Evolutionary conservation across 208 protist species (phyloP), one percentile per base, ranked within the genome.

Genomic region (Crithidia fasciculata): DNA sequence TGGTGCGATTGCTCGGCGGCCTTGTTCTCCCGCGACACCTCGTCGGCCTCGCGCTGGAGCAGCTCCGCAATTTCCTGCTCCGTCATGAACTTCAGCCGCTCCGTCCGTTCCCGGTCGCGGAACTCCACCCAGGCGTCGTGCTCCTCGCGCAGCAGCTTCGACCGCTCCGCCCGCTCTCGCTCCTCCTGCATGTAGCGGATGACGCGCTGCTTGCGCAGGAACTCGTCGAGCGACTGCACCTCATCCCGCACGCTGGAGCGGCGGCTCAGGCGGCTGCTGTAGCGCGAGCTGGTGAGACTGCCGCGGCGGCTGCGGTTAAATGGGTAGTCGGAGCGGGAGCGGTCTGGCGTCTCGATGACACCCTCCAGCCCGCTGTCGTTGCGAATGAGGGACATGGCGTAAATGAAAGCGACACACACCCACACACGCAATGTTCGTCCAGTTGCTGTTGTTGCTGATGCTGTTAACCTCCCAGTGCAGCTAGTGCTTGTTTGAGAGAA

Each of bases 111-210:
- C 18, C 73, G 69, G 15, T 82, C 69, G 40, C 87, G 86, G 67
- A 95, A 85, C 62, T 81, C 79, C 13, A 93, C 67, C 87, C 88
- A 95, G 47, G 69, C 79, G 53, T 91, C 82, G 69, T 95, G 91
- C 68, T 95, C 86, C 53, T 92, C 81, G 8, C 88, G 83, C 71
- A 89, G 81, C 62, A 95, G 62, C 65, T 81, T 83, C 13, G 88
- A 80, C 41, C 91, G 88, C 44, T 72, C 81, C 3, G 81, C 86
- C 18, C 88, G 88, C 76, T 95, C 91, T 0, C 86, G 83, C 69
- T 95, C 91, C 64, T 91, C 87, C 71, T 93, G 82, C 88, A 95
- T 95, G 72, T 88, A 95, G 36, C 91, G 86, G 18, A 93, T 83
- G 10, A 95, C 91, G n/a, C 88, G 83, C 69, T 92, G 88, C 81